phyloP scores from a whole-genome alignment of 768 basidiomycete genomes.

The Boletus huronensis region DNA sequence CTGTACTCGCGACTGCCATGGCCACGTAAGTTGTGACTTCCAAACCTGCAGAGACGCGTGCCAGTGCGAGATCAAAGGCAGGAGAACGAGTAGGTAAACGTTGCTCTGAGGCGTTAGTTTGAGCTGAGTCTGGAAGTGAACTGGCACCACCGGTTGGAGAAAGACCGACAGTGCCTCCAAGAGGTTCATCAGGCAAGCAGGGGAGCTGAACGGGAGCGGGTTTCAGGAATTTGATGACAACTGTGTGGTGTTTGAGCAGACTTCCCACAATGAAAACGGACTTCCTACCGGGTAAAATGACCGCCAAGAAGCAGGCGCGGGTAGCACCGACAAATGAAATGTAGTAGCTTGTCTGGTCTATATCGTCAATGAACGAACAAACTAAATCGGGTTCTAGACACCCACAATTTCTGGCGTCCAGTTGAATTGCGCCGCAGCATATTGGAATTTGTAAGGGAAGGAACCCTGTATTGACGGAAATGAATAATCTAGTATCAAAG shows the following conservation, averaged over 20 bases:
- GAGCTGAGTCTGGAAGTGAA: conserved; percentile 2
- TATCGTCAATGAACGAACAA: not conserved
- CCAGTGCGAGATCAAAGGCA: conserved; percentile 66
- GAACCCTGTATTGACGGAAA: conserved; percentile 45
- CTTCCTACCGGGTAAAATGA: conserved; percentile 58
- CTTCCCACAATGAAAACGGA: not conserved
- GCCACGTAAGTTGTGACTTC: conserved; percentile 50
- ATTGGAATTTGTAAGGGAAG: conserved; percentile 59
- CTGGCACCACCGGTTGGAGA: conserved; percentile 1
- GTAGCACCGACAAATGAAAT: conserved; percentile 50
- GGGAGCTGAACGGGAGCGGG: conserved; percentile 31
- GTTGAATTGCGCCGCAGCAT: conserved; percentile 54
- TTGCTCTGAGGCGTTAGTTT: not conserved
- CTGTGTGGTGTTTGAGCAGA: conserved; percentile 31
- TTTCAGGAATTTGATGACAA: conserved; percentile 52
- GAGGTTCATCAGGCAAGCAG: conserved; percentile 17
- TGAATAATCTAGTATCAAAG: not conserved
- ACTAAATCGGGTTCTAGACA: not conserved
- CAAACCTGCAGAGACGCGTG: conserved; percentile 56
- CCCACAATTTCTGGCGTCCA: conserved; percentile 67
- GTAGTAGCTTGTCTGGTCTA: conserved; percentile 66
- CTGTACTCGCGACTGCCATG: conserved; percentile 46
- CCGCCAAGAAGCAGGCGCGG: conserved; percentile 52
- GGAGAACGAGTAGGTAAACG: conserved; percentile 36
- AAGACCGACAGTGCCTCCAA: not conserved